Conservation (phyloP, 73 alveolate genomes). For the Paramecium sexaurelia region DNA sequence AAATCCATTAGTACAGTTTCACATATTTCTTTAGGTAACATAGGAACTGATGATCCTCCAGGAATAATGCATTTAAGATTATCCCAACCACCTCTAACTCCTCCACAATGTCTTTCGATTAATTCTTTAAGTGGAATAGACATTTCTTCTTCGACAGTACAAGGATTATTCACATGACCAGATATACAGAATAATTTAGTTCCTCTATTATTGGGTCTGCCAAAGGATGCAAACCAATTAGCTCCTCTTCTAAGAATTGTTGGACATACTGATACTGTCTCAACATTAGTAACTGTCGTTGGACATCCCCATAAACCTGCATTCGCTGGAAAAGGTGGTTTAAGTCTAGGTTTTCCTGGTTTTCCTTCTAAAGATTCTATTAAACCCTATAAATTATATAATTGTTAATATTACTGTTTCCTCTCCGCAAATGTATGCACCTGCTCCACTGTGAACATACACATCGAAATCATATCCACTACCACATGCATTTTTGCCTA, state of each 20-base stretch:
- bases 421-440: conserved; percentile 93
- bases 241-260: conserved; percentile 92
- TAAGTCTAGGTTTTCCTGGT: conserved; percentile 90
- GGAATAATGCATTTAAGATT: conserved; percentile 86
- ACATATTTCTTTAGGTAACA: conserved; percentile 82
- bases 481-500: conserved; percentile 86
- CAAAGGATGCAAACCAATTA: conserved; percentile 87
- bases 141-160: conserved; percentile 92
- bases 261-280: conserved; percentile 91
- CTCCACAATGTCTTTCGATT: conserved; percentile 91
- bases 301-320: conserved; percentile 95
- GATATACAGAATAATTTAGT: conserved; percentile 86
- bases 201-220: conserved; percentile 87
- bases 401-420: conserved; percentile 85
- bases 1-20: conserved; percentile 91
- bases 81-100: conserved; percentile 95
- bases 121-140: conserved; percentile 86
- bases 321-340: conserved; percentile 96
- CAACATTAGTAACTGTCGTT: conserved; percentile 91
- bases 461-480: conserved; percentile 79
- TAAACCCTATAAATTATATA: conserved; percentile 77
- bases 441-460: conserved; percentile 84
- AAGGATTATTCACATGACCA: conserved; percentile 93
- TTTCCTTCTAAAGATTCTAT: conserved; percentile 91
- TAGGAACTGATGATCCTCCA: conserved; percentile 93